Conservation (phyloP, 306 rosid genomes). For the Crataegus laevigata region DNA sequence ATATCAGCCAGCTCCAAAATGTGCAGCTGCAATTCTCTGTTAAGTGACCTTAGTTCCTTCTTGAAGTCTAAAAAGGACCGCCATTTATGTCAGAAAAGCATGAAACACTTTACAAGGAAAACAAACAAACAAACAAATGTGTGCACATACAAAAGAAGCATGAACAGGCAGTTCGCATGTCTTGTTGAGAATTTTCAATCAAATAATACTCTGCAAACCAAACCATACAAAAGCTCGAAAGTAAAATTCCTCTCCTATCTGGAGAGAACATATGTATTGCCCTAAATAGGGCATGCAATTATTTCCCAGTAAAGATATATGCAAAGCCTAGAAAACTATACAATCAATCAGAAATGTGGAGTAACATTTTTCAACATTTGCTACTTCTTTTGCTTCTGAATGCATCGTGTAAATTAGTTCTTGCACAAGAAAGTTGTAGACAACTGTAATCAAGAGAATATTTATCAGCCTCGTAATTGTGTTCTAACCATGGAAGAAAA, state of each 20-base stretch:
- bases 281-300: neutral
- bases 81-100: neutral
- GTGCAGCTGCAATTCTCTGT: slow-evolving; percentile 78
- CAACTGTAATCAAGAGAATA: neutral
- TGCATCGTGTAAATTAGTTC: neutral
- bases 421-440: neutral
- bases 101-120: neutral
- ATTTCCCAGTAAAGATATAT: neutral
- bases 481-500: too few species aligned
- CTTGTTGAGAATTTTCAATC: neutral
- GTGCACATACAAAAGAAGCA: neutral
- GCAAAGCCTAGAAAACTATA: neutral
- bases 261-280: neutral
- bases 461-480: neutral
- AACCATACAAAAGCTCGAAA: neutral
- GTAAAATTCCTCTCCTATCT: neutral
- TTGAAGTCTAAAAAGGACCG: slow-evolving; percentile 50
- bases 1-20: slow-evolving; percentile 91
- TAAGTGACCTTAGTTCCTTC: slow-evolving; percentile 84
- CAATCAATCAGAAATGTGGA: neutral
- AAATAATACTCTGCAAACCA: neutral
- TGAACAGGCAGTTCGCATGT: neutral
- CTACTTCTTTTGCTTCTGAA: neutral
- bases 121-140: neutral
- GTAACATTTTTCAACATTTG: neutral